Evolutionary conservation across 2,329 filamentous ascomycete genomes (phyloP).

Genomic region (Ophiocordyceps camponoti-rufipedis): DNA sequence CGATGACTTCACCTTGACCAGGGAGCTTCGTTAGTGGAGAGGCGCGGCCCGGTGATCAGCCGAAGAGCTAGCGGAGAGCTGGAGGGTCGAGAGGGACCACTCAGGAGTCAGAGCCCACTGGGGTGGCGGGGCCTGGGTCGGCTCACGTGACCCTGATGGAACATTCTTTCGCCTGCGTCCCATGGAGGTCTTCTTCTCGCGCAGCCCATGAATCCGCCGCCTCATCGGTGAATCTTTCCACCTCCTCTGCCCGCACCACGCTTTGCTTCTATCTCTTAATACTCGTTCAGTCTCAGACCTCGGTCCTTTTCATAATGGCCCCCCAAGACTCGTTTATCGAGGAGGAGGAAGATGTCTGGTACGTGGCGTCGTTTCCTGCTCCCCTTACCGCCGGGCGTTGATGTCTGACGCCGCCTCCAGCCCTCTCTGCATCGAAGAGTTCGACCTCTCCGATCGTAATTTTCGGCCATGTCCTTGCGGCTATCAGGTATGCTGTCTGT

Average conservation of each 20-base stretch:
- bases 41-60: background rate
- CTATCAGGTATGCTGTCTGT: constrained; percentile 56
- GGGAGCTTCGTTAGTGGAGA: background rate
- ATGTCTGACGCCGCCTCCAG: constrained; percentile 26
- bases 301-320: constrained; percentile 29
- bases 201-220: constrained; percentile 3
- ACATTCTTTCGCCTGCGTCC: constrained; percentile 5
- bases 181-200: constrained; percentile 3
- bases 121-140: background rate
- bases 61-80: background rate
- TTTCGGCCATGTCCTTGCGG: constrained; percentile 95
- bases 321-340: constrained; percentile 55
- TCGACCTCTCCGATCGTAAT: constrained; percentile 92
- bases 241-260: constrained; percentile 1
- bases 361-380: constrained; percentile 11
- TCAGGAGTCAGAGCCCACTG: background rate
- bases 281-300: constrained; percentile 3
- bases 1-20: background rate
- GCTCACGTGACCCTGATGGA: constrained; percentile 9
- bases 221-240: constrained; percentile 7
- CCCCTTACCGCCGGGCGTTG: constrained; percentile 1
- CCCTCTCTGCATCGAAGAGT: constrained; percentile 96
- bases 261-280: constrained; percentile 3
- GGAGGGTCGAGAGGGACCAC: background rate
- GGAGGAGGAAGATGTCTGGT: constrained; percentile 55